Evolutionary conservation across 108 stramenopile species (phyloP).

Genomic region (Asterionellopsis glacialis): DNA sequence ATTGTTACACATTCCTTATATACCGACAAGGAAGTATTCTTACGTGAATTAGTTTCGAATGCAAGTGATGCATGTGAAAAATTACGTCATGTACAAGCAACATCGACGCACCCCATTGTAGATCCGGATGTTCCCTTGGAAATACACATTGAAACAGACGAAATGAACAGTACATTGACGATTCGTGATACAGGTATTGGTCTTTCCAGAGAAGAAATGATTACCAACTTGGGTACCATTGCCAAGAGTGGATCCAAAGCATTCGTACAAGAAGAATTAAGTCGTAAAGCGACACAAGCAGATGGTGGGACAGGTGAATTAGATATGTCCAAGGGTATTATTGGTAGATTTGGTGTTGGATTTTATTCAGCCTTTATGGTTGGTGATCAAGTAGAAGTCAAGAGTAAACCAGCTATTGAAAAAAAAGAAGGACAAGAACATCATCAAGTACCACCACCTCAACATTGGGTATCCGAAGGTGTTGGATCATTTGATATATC

Average conservation of each 20-base stretch:
- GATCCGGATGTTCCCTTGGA: conserved; percentile 61
- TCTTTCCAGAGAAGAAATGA: conserved; percentile 88
- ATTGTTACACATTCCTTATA: conserved; percentile 98
- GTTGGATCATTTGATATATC: conserved; percentile 79
- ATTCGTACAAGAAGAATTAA: conserved; percentile 75
- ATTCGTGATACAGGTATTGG: conserved; percentile 96
- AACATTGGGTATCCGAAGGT: conserved; percentile 85
- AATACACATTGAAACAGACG: conserved; percentile 85
- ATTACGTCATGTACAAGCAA: conserved; percentile 84
- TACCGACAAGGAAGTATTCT: conserved; percentile 97
- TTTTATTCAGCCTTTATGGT: conserved; percentile 98
- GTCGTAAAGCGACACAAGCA: conserved; percentile 24
- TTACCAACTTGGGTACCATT: conserved; percentile 94
- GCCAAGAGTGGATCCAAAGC: conserved; percentile 92
- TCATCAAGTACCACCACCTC: conserved; percentile 15
- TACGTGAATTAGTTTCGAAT: conserved; percentile 97
- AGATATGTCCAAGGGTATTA: conserved; percentile 69
- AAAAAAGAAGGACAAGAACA: neutral
- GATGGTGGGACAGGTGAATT: conserved; percentile 18
- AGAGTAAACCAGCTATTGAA: conserved; percentile 51
- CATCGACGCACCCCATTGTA: conserved; percentile 7
- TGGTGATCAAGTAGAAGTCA: conserved; percentile 86
- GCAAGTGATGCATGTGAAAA: conserved; percentile 97
- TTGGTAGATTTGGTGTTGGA: conserved; percentile 97
- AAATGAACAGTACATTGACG: conserved; percentile 80